Base-by-base conservation (phyloP, 257 asterid species). In the Nicotiana otophora region DNA sequence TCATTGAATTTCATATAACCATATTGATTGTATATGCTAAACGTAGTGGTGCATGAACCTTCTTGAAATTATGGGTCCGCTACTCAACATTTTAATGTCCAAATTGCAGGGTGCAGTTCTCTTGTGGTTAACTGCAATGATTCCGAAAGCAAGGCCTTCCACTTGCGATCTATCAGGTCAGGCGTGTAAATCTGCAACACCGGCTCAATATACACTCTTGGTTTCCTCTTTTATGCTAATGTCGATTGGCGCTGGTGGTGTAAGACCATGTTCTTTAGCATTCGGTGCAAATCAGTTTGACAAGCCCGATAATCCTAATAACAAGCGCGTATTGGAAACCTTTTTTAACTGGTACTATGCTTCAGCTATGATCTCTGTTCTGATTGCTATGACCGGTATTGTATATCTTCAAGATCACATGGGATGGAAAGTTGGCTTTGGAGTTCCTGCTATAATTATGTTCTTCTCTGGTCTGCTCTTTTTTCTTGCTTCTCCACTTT, bases 251-350 rank as follows among this genome's bases (percentile, higher is more conserved):
- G 94, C 95, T 3, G 96, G 97, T 30, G 95, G 95, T 11, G 78
- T 91, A 55, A 86, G 94, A 75, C 87, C 97, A 4, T 87, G 90
- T 78, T 92, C 97, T 6, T 72, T 91, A 20, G 97, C 97, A 33
- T 93, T 93, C 81, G 97, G 97, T n/a, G 97, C 94, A 1, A 88
- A 93, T 70, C 97, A 93, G 68, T 81, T 93, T 11, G 90, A 87
- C 85, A 81, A 76, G 9, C 84, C 81, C 23, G 82, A 87, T 0
- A 81, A 86, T 57, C 86, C 81, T 16, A 31, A 83, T 48, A 91
- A 83, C 28, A 87, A 84, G 12, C 84, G 83, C 3, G 88, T 90
- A 4, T 26, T 88, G 5, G 95, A 89, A 82, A 91, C 93, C 70
- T 92, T 51, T 83, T 93, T 92, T 23, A 84, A 90, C 11, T 92